phyloP scores from a whole-genome alignment of 169 alveolate genomes.

The Eimeria falciformis region DNA sequence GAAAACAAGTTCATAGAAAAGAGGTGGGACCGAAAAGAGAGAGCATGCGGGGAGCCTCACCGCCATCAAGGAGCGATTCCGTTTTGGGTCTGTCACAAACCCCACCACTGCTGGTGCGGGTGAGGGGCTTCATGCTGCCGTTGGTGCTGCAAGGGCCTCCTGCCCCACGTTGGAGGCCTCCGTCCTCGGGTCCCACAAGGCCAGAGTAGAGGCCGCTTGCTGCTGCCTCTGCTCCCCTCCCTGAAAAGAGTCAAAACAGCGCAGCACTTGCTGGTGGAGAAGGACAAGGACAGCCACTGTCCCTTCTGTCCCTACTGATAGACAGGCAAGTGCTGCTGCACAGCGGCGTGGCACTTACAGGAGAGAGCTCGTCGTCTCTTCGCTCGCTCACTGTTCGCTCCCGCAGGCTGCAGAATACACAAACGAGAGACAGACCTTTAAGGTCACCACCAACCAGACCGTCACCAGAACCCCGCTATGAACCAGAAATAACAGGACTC shows the following conservation, averaged over 20 bases:
- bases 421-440: not conserved
- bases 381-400: constrained; percentile 16
- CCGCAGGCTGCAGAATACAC: constrained; percentile 22
- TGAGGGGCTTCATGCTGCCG: constrained; percentile 40
- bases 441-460: not conserved
- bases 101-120: constrained; percentile 38
- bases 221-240: constrained; percentile 62
- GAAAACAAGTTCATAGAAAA: no score
- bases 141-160: constrained; percentile 39
- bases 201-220: constrained; percentile 48
- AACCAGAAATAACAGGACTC: constrained; percentile 1
- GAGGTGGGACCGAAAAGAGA: no score
- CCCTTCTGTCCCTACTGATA: no score
- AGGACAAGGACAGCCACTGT: no score
- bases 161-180: constrained; percentile 33
- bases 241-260: not conserved
- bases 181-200: constrained; percentile 40
- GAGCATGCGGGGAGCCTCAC: no score
- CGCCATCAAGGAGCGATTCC: constrained; percentile 33
- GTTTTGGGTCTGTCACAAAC: constrained; percentile 1
- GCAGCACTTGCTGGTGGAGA: not conserved
- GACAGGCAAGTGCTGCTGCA: not conserved
- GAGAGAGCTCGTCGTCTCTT: constrained; percentile 65
- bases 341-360: constrained; percentile 27
- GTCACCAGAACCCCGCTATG: no score